Percentiles rank a stretch among this genome's conserved stretches.
Conservation (phyloP, 2,329 filamentous ascomycete genomes). For the Ophiosphaerella herpotricha region DNA sequence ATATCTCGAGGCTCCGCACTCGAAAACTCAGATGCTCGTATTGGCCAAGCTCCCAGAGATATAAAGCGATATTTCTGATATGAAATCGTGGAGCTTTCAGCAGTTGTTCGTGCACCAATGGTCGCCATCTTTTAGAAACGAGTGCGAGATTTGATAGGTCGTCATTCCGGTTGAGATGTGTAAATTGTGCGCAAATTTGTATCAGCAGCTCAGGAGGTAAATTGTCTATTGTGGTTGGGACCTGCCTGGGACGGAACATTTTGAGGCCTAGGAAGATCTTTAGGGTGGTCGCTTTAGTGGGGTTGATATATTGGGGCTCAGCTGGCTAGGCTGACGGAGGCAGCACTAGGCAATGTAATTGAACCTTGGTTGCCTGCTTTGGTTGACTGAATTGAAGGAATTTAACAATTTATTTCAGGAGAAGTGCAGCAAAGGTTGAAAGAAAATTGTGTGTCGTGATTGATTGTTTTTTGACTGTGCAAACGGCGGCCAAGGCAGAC, state of each 20-base stretch:
- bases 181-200: conserved; percentile 11
- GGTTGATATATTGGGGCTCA: neutral
- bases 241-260: neutral
- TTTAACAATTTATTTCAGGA: too few relatives aligned
- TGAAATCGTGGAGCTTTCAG: conserved; percentile 19
- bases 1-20: conserved; percentile 19
- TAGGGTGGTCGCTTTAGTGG: neutral
- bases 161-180: conserved; percentile 9
- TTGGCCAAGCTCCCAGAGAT: conserved; percentile 13
- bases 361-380: too few relatives aligned
- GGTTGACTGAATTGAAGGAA: too few relatives aligned
- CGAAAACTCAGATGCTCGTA: conserved; percentile 6
- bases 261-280: neutral
- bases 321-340: too few relatives aligned
- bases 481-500: too few relatives aligned
- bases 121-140: conserved; percentile 12
- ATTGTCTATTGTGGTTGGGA: conserved; percentile 1
- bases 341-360: too few relatives aligned
- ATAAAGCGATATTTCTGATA: conserved; percentile 17
- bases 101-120: conserved; percentile 22
- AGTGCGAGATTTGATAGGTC: conserved; percentile 18
- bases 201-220: conserved; percentile 23
- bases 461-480: too few relatives aligned
- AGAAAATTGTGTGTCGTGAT: too few relatives aligned
- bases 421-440: too few relatives aligned